Evolutionary conservation across 176 grass and related monocot genomes (phyloP).

Genomic region (Oropetium thomaeum): DNA sequence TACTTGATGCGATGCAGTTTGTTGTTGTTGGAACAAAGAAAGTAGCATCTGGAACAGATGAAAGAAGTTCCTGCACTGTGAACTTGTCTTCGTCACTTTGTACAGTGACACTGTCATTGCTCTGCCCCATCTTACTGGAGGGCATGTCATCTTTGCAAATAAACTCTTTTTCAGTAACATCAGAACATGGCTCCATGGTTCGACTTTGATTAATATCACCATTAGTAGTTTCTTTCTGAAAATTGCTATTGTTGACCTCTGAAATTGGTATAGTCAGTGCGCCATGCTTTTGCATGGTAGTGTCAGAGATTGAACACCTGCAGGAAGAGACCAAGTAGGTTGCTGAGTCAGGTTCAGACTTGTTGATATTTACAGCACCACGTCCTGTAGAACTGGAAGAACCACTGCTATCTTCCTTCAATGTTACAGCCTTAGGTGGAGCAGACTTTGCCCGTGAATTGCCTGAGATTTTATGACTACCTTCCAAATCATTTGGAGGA

Average conservation of each 20-base stretch:
- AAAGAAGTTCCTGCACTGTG: slow-evolving; percentile 86
- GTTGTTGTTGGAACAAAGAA: slow-evolving; percentile 43
- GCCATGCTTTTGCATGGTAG: slow-evolving; percentile 40
- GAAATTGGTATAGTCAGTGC: slow-evolving; percentile 31
- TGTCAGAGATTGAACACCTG: slow-evolving; percentile 24
- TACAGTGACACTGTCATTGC: slow-evolving; percentile 21
- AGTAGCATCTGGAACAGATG: slow-evolving; percentile 53
- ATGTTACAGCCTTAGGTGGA: slow-evolving; percentile 29
- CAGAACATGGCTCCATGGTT: slow-evolving; percentile 40
- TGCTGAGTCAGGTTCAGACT: slow-evolving; percentile 48
- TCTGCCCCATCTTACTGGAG: slow-evolving; percentile 26
- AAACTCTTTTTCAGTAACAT: slow-evolving; percentile 50
- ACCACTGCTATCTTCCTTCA: slow-evolving; percentile 27
- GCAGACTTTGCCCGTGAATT: slow-evolving; percentile 37
- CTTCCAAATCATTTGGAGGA: slow-evolving; percentile 38
- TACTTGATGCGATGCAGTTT: slow-evolving; percentile 22
- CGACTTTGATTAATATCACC: slow-evolving; percentile 36
- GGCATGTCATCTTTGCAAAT: slow-evolving; percentile 63
- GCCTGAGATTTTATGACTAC: slow-evolving; percentile 22
- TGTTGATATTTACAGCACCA: slow-evolving; percentile 34
- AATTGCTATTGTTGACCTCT: slow-evolving; percentile 47
- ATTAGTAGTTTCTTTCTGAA: slow-evolving; percentile 57
- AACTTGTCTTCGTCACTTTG: slow-evolving; percentile 74
- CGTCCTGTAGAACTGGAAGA: slow-evolving; percentile 31
- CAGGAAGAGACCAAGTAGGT: slow-evolving; percentile 31